Evolutionary conservation across 345 rosid species (phyloP), one percentile per base, ranked within the genome.

Genomic region (Salix purpurea): DNA sequence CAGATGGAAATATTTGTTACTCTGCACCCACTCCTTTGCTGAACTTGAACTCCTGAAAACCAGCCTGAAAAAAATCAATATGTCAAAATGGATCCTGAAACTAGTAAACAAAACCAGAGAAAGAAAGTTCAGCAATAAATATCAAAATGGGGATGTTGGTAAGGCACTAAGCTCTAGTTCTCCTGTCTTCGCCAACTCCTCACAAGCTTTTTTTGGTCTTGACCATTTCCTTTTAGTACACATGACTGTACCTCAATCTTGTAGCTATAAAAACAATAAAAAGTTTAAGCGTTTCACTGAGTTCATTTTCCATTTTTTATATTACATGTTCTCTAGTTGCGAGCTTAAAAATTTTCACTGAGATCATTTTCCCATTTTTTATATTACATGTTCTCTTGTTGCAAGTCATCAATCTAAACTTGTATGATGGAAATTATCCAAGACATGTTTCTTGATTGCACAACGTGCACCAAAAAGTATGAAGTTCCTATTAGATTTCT

Each of bases 1-100:
- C 48, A 95, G 77, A 73, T 78, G 88, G 74, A 91, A 95, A 83
- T 95, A 93, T 68, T 86, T 91, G 82, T 91, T 95, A 7, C 86
- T 74, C 21, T 80, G 91, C 4, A 84, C 96, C 96, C 93, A 91
- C 21, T 84, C 87, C 88, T 80, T 89, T 42, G 97, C 92, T 4
- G 90, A 78, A 67, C 58, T 86, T 15, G 97, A 93, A 73, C 88
- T 86, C 86, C 86, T 84, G 70, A 95, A 90, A 78, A 91, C 86
- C 68, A 93, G 77, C 91, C 97, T 93, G 89, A 26, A 65, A 32
- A 88, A 67, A 72, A 21, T 21, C 76, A 72, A 21, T 40, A 67
- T 30, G n/a, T 48, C 74, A 64, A 67, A 42, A 44, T 48, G 39
- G 58, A 77, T 67, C 58, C 39, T 62, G 15, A 42, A 73, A 60